Base-by-base conservation (phyloP, 2,329 filamentous ascomycete species). In the Westerdykella sp. region DNA sequence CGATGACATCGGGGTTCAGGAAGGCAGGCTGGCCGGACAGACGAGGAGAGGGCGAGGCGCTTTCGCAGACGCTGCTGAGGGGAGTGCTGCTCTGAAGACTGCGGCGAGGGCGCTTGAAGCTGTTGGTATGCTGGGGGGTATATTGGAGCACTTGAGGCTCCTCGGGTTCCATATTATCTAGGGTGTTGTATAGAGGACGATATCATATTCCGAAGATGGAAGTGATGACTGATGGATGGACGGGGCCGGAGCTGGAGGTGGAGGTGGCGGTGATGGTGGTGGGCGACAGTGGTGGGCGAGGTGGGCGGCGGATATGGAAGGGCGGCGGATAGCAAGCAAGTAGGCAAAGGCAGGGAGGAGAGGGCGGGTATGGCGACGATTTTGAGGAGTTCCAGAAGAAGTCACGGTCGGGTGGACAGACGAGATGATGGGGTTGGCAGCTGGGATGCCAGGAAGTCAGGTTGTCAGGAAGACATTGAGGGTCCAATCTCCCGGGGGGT, bases 401-500 rank as follows among this genome's bases (percentile, higher is more conserved):
- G 44, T 46, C 48, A 41, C 53, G 59, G 53, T 64, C 62, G 63
- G 62, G 61, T 50, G 48, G 51, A 51, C 51, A 50, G 54, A 49
- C 55, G 49, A 50, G 54, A 49, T 56, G 49, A 47, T 58, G 45
- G 54, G 18, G 50, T 51, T 57, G 53, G 53, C 50, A 54, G 59
- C 55, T 59, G 51, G 54, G 57, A 60, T 59, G 53, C 55, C 50
- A 60, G 54, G 57, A 60, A 58, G 53, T 55, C 50, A 60, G 59
- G 53, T 57, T 57, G 58, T 62, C 55, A 66, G 56, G 57, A 64
- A 63, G 60, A 63, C 60, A 61, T 59, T 63, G 59, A 63, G 64
- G 60, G 60, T 63, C 62, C 60, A 63, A 66, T 65, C 56, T 66
- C 61, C 62, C 59, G 61, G 54, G 57, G 57, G 58, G 57, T 60